Evolutionary conservation across 2,329 filamentous ascomycete species (phyloP), one percentile per base, ranked within the genome.

Genomic region (Pyricularia sp.): DNA sequence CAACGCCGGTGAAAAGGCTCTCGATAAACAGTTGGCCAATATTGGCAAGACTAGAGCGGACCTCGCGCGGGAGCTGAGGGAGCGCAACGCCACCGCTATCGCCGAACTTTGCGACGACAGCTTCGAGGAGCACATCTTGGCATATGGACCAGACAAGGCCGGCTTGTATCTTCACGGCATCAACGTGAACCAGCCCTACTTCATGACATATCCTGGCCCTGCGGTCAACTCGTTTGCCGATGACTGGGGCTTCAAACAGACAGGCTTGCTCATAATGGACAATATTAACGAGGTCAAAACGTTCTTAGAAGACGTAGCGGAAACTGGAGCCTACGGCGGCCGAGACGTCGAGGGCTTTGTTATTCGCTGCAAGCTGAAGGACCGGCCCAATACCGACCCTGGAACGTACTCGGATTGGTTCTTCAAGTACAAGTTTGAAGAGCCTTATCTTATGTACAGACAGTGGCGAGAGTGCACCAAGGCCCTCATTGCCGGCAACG

Each of bases 371-470:
- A 92, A 88, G 81, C 88, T 83, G 82, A 81, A 84, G 20, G 76
- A 79, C n/a, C 79, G 88, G 31, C 81, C 82, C 0, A 80, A 79
- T 0, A 76, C 78, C 17, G 78, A 78, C 1, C 85, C 86, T 0
- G 59, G 59, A 14, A 63, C 59, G 14, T 95, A 89, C 77, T 81
- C 86, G n/a, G 94, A 99, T 78, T 99, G 95, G 95, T 99, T 99
- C 80, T 99, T 99, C 89, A 99, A 99, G 80, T 99, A 94, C 86
- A 99, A 99, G 81, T 99, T 99, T 70, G 95, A 99, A 76, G 95
- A 99, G 80, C 95, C 95, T 0, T 99, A 99, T 77, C 82, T 99
- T 70, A 96, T 99, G 93, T 99, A 98, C 80, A 89, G 95, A 28
- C 95, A 99, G 81, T 99, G 95, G 95, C 90, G 95, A 71, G 95